Conservation (phyloP, 2,329 filamentous ascomycete genomes). For the Erysiphe neolycopersici region DNA sequence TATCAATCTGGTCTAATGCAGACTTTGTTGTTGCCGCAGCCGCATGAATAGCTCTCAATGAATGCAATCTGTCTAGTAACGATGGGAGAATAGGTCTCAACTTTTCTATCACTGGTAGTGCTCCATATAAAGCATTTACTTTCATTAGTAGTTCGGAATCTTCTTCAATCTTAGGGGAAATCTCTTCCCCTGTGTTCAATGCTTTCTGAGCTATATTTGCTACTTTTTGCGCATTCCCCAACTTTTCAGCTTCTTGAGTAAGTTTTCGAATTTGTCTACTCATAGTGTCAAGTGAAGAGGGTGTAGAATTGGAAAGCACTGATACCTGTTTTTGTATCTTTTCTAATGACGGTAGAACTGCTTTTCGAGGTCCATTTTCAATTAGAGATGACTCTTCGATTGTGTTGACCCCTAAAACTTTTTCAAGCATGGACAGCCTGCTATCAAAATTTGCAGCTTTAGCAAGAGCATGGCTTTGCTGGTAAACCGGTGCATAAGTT, state of each 20-base stretch:
- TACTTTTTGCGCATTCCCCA: conserved; percentile 37
- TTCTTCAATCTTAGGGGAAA: conserved; percentile 20
- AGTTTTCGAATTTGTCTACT: conserved; percentile 43
- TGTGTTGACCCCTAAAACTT: conserved; percentile 44
- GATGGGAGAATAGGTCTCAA: conserved; percentile 64
- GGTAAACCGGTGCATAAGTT: conserved; percentile 35
- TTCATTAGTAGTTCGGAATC: conserved; percentile 54
- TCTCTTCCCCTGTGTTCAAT: conserved; percentile 17
- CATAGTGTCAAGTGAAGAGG: conserved; percentile 45
- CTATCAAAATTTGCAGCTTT: conserved; percentile 74
- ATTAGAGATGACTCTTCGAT: conserved; percentile 18
- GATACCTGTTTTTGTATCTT: conserved; percentile 56
- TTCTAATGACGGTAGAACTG: conserved; percentile 61
- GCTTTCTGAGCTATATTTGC: conserved; percentile 34
- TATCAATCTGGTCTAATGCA: conserved; percentile 51
- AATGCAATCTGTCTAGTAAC: conserved; percentile 61
- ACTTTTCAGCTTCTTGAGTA: conserved; percentile 42
- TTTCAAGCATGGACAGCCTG: conserved; percentile 54
- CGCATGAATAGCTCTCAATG: conserved; percentile 59
- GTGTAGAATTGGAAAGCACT: conserved; percentile 45
- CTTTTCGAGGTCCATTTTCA: conserved; percentile 34
- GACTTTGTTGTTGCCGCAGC: conserved; percentile 62
- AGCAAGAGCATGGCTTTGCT: conserved; percentile 43
- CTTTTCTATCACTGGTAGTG: conserved; percentile 66
- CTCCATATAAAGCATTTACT: conserved; percentile 75